Evolutionary conservation across 441 rosid genomes (phyloP), one percentile per base, ranked within the genome.

Genomic region (Adansonia rubrostipa): DNA sequence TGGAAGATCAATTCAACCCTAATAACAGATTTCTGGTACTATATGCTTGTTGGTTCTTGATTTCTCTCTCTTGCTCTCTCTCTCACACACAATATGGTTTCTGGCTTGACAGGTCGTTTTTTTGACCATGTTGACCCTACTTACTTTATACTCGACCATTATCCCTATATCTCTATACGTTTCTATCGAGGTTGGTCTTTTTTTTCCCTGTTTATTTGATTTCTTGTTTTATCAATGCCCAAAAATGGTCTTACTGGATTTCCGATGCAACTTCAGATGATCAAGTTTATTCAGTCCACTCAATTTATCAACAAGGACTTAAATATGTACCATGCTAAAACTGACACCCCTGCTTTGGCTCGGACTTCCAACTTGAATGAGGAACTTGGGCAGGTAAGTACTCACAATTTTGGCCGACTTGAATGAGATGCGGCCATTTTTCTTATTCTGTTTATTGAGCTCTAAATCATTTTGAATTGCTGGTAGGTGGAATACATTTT

Each of bases 341-440:
- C 92, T 77, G 87, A 93, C 81, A 97, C 99, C 70, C 92, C 99
- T 71, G 99, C 99, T 54, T 88, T 86, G 74, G 99, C 99, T 48
- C 89, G 99, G 86, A 97, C 99, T 82, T 97, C 99, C 70, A 97
- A 97, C 85, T 85, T 97, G 85, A 97, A 95, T 19, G 99, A 97
- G 89, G 99, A 97, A 89, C 98, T 97, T 82, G 99, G 99, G 80
- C 99, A 97, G 97, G 99, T 95, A 86, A 88, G 13, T 24, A 79
- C 33, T 17, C 60, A 44, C 58, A 53, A 6, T 75, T 10, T 75
- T 69, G 71, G 24, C 74, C 50, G 44, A 53, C 47, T 44, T 15
- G 71, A 54, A 45, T 68, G 69, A 45, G 67, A 73, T 50, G 14
- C 50, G 8, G 17, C 24, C 24, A 65, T 15, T 61, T 60, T n/a